phyloP scores from a whole-genome alignment of 768 basidiomycete genomes.

The Harrya chromipes region DNA sequence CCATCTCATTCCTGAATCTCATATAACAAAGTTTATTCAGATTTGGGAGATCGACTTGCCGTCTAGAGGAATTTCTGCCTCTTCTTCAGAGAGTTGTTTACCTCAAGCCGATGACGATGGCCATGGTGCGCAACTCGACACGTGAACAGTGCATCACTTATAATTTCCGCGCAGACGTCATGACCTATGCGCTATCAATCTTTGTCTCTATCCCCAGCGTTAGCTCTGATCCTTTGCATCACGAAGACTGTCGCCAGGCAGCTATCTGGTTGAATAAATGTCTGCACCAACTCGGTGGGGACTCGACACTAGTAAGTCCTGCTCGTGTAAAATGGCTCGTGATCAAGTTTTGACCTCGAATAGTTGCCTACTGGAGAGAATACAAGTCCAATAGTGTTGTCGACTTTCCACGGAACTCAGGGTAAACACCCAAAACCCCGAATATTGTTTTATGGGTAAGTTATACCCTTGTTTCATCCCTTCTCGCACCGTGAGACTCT shows the following conservation, averaged over 20 bases:
- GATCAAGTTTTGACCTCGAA: background rate
- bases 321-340: background rate
- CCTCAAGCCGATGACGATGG: conserved; percentile 16
- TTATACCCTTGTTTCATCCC: background rate
- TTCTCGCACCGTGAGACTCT: background rate
- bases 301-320: conserved; percentile 63
- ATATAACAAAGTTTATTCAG: conserved; percentile 28
- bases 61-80: background rate
- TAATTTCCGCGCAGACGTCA: conserved; percentile 46
- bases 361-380: conserved; percentile 77
- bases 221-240: conserved; percentile 60
- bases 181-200: conserved; percentile 77
- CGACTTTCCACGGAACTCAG: conserved; percentile 75
- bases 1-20: background rate
- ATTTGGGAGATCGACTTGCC: conserved; percentile 51
- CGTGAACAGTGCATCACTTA: conserved; percentile 2
- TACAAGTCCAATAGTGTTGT: conserved; percentile 85
- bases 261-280: conserved; percentile 92
- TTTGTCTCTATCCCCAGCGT: conserved; percentile 89
- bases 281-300: conserved; percentile 83
- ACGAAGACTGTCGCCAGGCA: conserved; percentile 90
- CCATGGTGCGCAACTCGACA: conserved; percentile 15
- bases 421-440: conserved; percentile 59
- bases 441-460: conserved; percentile 87
- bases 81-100: background rate